Base-by-base conservation (phyloP, 2,329 filamentous ascomycete species). In the Aureobasidium mangrovei region DNA sequence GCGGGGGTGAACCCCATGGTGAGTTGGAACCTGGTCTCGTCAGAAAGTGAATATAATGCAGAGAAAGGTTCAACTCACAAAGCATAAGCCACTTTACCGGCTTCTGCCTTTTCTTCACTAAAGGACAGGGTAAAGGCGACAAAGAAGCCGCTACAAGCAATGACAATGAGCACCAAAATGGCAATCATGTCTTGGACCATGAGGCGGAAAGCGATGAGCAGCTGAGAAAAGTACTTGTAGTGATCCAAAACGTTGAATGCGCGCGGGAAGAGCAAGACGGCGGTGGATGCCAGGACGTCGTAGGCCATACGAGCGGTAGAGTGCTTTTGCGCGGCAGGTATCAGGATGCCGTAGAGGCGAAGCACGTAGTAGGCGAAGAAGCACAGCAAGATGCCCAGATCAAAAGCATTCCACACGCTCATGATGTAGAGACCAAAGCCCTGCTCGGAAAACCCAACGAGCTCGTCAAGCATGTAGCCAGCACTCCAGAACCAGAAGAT, bases 401-500 rank as follows among this genome's bases (percentile, higher is more conserved):
- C 91, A 68, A 96, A 95, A 36, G 91, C 82, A 68, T 96, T 96
- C 91, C 91, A 96, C 68, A 96, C 93, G 67, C 89, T 95, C 83
- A 96, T 91, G 64, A 96, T 88, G 71, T 96, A 97, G 31, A 97
- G 80, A 36, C 90, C 91, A 67, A 96, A 96, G 2, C 91, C 91
- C 70, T 96, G 90, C 69, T 97, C 91, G 61, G 91, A 95, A 75
- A 96, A 96, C 8, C 91, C 91, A 18, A 96, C 90, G 26, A 97
- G 80, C 70, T 96, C 91, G 64, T 96, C 91, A 32, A 96, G 81
- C 89, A 96, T 95, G 69, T 94, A 96, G 0, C 91, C 91, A 28
- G 89, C 88, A 65, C 89, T 95, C 91, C 91, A 97, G 69, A 96
- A 88, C 91, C 91, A 97, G 70, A 97, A 96, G 9, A 95, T 69